These are phyloP conservation scores for Leccinum colubrinum DNA, from an alignment of 1,284 basidiomycete species.

Conservation along the genomic window DNA sequence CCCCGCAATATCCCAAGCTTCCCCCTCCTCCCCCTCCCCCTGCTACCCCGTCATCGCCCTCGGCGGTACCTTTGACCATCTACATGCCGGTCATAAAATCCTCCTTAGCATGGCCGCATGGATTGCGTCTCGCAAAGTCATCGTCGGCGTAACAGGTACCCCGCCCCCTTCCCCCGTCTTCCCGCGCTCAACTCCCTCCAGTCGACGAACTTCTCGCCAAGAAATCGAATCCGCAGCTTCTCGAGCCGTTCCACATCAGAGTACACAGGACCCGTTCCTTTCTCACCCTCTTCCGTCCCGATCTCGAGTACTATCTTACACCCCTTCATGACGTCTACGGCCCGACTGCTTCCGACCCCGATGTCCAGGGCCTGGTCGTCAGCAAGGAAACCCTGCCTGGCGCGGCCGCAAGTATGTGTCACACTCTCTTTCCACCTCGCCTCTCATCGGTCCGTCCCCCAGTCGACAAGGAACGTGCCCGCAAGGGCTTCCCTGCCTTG, in stretches of 20 bases:
- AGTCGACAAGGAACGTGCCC: constrained; percentile 65
- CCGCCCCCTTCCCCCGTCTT: constrained; percentile 13
- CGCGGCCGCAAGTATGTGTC: constrained; percentile 61
- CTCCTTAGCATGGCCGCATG: constrained; percentile 90
- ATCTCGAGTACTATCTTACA: constrained; percentile 62
- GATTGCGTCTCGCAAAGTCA: constrained; percentile 75
- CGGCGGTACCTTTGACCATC: constrained; percentile 90
- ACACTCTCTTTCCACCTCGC: neutral
- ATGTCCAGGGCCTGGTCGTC: constrained; percentile 86
- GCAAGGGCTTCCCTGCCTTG: constrained; percentile 57
- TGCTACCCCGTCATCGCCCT: constrained; percentile 57
- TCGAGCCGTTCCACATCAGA: constrained; percentile 67
- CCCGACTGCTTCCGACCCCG: constrained; percentile 80
- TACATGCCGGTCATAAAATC: constrained; percentile 98
- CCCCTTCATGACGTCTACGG: constrained; percentile 83
- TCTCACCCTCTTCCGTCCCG: constrained; percentile 64
- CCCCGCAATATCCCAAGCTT: neutral
- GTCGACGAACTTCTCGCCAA: constrained; percentile 73
- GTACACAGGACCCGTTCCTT: constrained; percentile 59
- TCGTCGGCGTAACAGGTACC: constrained; percentile 86
- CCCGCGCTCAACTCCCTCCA: constrained; percentile 29
- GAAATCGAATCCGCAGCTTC: constrained; percentile 69
- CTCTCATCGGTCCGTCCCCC: constrained; percentile 7
- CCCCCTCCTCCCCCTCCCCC: constrained; percentile 13
- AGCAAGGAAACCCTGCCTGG: constrained; percentile 83